Conservation (phyloP, 2,329 filamentous ascomycete species). For the Huntiella omanensis region DNA sequence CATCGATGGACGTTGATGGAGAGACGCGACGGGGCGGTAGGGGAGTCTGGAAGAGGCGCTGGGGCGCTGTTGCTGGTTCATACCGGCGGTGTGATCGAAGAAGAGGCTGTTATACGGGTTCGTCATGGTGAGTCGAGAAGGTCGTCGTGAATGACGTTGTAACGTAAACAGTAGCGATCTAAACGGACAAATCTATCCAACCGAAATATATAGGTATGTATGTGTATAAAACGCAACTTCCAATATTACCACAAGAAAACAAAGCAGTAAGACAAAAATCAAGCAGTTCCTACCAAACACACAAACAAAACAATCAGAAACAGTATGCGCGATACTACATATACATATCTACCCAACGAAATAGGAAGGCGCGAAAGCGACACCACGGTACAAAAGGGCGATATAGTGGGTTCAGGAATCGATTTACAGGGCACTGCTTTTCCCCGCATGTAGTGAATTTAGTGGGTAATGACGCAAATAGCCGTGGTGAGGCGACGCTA, state of each 20-base stretch:
- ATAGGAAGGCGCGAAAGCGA: background rate
- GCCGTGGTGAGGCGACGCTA: too few species aligned
- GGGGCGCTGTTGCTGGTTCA: background rate
- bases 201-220: too few species aligned
- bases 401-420: too few species aligned
- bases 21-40: background rate
- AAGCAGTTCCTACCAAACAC: background rate
- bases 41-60: too few species aligned
- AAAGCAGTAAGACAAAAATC: background rate
- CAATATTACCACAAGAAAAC: background rate
- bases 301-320: background rate
- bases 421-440: too few species aligned
- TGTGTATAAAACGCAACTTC: too few species aligned
- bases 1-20: background rate
- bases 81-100: conserved; percentile 2
- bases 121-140: conserved; percentile 2
- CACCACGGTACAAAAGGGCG: too few species aligned
- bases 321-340: background rate
- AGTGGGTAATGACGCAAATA: too few species aligned
- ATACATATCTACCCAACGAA: background rate
- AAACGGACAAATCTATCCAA: background rate
- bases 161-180: background rate
- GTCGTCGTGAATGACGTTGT: background rate
- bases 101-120: background rate
- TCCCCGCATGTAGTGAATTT: too few species aligned